Conservation (phyloP, 345 rosid genomes). For the Camelina laxa region DNA sequence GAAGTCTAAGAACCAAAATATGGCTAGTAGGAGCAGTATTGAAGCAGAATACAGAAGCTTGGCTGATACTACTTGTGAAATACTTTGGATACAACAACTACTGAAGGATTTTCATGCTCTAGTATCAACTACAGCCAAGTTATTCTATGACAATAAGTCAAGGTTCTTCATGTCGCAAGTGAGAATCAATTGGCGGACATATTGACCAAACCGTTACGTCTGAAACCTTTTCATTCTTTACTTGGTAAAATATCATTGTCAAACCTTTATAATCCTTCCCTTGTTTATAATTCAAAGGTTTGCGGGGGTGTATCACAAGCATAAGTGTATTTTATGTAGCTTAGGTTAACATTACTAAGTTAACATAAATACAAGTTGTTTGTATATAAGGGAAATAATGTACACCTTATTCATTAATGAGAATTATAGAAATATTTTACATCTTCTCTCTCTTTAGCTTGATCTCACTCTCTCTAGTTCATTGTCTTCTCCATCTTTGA, state of each 20-base stretch:
- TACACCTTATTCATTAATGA: no score
- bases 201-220: background rate
- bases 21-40: background rate
- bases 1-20: background rate
- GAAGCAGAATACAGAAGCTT: background rate
- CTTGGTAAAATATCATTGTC: background rate
- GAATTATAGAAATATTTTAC: no score
- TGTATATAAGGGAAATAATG: no score
- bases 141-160: background rate
- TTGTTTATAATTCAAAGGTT: no score
- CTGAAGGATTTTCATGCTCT: background rate
- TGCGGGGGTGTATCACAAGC: background rate
- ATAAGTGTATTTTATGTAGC: no score
- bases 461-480: no score
- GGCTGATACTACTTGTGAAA: background rate
- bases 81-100: background rate
- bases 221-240: no score
- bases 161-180: background rate
- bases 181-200: background rate
- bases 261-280: background rate
- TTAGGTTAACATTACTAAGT: no score
- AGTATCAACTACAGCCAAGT: accelerated
- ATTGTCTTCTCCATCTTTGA: no score
- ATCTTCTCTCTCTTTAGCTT: no score
- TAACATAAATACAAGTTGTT: no score